Evolutionary conservation across 1,284 basidiomycete species (phyloP).

Genomic region (Sphaerobolus stellatus): DNA sequence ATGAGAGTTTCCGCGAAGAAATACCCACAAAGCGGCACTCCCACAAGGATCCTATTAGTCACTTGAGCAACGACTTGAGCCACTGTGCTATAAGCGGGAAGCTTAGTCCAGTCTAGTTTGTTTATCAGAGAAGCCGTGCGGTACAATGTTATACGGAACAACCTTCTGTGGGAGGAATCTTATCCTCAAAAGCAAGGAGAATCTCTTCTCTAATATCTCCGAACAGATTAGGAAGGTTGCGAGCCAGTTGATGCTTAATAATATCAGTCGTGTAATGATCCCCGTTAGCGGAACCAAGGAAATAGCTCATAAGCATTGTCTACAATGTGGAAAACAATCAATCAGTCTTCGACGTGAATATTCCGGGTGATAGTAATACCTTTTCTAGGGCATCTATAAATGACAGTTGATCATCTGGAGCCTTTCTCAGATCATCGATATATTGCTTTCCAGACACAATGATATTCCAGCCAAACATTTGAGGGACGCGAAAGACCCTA

Average conservation of each 20-base stretch:
- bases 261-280: conserved; percentile 30
- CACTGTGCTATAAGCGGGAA: conserved; percentile 33
- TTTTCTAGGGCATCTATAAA: conserved; percentile 24
- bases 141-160: background rate
- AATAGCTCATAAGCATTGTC: conserved; percentile 23
- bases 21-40: conserved; percentile 38
- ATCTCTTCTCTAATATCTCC: conserved; percentile 35
- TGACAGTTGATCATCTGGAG: conserved; percentile 36
- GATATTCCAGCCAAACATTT: conserved; percentile 32
- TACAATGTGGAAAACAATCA: background rate
- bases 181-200: conserved; percentile 28
- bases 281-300: conserved; percentile 23
- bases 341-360: background rate
- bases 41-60: conserved; percentile 42
- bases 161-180: conserved; percentile 20
- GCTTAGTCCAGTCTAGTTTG: conserved; percentile 38
- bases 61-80: conserved; percentile 40
- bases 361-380: conserved; percentile 19
- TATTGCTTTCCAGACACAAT: conserved; percentile 29
- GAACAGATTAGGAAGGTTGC: conserved; percentile 27
- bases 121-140: background rate
- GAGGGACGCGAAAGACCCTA: conserved; percentile 22
- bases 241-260: conserved; percentile 28
- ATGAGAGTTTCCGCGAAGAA: background rate
- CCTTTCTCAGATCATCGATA: conserved; percentile 36